Evolutionary conservation across 164 flowering plant genomes (phyloP), one percentile per base, ranked within the genome.

Genomic region (Annona squamosa): DNA sequence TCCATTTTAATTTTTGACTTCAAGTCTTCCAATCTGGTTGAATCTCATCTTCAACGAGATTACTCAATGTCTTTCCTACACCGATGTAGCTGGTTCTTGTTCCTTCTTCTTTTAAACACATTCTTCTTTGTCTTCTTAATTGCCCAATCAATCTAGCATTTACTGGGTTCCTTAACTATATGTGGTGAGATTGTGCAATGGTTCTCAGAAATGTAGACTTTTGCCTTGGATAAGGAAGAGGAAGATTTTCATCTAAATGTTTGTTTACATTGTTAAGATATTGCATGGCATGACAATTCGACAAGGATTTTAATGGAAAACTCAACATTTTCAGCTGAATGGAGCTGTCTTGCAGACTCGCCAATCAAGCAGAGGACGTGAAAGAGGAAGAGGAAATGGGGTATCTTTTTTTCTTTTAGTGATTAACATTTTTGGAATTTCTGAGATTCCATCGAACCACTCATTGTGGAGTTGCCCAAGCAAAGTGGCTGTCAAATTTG

Each of bases 321-420:
- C 37, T 37, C 10, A 18, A 18, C 26, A 19, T 3, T 16, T 43
- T 65, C 77, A 87, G 96, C 80, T 82, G 56, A 88, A 82, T 83
- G 92, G 89, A 74, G 81, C 82, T 74, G 63, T 85, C 72, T 77
- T 73, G 65, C 86, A 82, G 43, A 52, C 45, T 67, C 91, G 80
- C 61, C 77, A 79, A 46, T 7, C n/a, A 9, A 63, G 85, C 74
- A 80, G 90, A 71, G 94, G 90, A 5, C 85, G 86, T 64, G 91
- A 78, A 73, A 79, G 80, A 70, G 87, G 89, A 76, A 84, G 94
- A 84, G 97, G 98, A 86, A 69, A 81, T 76, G 87, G 85, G 91
- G 97, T 90, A 90, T 64, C 43, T 42, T 63, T 37, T 26, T 63
- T 9, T 37, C 66, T 5, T 37, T 63, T 19, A 6, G 66, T 52